Evolutionary conservation across 2,329 filamentous ascomycete species (phyloP), one percentile per base, ranked within the genome.

Genomic region (Cladosporium sp.): DNA sequence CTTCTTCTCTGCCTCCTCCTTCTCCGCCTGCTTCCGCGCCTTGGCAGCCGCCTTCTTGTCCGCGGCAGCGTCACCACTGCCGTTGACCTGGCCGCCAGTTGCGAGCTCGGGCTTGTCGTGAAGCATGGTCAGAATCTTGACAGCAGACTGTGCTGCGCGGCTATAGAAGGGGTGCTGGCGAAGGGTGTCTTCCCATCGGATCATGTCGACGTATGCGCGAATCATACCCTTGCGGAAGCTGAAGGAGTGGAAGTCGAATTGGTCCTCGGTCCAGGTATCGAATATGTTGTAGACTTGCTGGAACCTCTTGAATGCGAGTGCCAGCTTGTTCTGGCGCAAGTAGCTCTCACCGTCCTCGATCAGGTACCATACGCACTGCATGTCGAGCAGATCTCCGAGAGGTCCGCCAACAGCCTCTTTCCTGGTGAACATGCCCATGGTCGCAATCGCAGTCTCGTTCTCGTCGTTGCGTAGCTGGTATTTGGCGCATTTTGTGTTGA

Each of bases 181-280:
- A 42, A 97, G 73, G 56, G 84, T 83, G 66, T 98, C 91, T 68
- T 97, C 92, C 95, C 93, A 98, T 61, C 87, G 83, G 43, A 98
- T 79, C 89, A 98, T 95, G 62, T 96, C 91, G 38, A 98, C 77
- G 67, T 98, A 98, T 1, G 93, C 88, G 53, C 92, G 80, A 56
- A 97, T 89, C 77, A 95, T 92, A 11, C 95, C 95, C 71, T 97
- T 98, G 16, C 93, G 80, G n/a, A 98, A 76, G 16, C 90, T 96
- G 72, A 98, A 98, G 68, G 84, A 89, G 77, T 98, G 95, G 76
- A 98, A 98, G 69, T 98, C 93, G 64, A 97, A 96, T 66, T 98
- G 93, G 63, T 98, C 93, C 68, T 98, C 95, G 67, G 95, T 87
- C 93, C 93, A 98, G 16, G 89, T 84, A 60, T 97, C 92, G 64